Base-by-base conservation (phyloP, 805 yeast species). In the Wickerhamia fluorescens region DNA sequence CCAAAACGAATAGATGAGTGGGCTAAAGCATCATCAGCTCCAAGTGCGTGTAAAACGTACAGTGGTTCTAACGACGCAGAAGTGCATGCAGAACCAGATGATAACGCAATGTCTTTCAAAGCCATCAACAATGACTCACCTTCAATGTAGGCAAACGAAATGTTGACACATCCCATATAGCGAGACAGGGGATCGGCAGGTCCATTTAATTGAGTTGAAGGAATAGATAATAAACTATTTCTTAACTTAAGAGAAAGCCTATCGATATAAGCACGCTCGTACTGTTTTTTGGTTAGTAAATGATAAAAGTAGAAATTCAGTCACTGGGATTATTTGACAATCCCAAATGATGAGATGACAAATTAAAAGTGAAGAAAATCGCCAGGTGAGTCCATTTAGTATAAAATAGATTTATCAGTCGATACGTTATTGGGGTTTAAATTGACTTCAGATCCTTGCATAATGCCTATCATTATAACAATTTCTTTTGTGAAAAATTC, bases 71-170 rank as follows among this genome's bases (percentile, higher is more conserved):
- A 71, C 3, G 97, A 92, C 0, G 98, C 96, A 16, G 97, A 89
- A 3, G 98, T 92, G 70, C 98, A 92, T 3, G 98, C 98, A 9
- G 96, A 87, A 16, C 98, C 98, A 1, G 96, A 85, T 37, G 94
- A 79, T 41, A 92, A 68, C 0, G 98, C 98, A 50, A 92, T 86
- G 54, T 92, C 98, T 56, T 89, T 88, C 52, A 92, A 73, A 2
- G 97, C 98, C 98, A 92, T 92, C 48, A 92, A 67, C 45, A 92
- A 68, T 0, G 97, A 89, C 63, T 92, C 98, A 47, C 98, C 98
- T 66, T 92, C 98, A 44, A 92, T 83, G 53, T 89, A 92, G 4
- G 97, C 96, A 62, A 92, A 92, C 7, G 97, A 88, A 38, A 92
- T 75, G 55, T 92, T 92, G 33, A 92, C 95, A 68, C 98, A 92